These are phyloP conservation scores for Leptodontidium sp. DNA, from an alignment of 2,329 filamentous ascomycete species.

Conservation along the genomic window DNA sequence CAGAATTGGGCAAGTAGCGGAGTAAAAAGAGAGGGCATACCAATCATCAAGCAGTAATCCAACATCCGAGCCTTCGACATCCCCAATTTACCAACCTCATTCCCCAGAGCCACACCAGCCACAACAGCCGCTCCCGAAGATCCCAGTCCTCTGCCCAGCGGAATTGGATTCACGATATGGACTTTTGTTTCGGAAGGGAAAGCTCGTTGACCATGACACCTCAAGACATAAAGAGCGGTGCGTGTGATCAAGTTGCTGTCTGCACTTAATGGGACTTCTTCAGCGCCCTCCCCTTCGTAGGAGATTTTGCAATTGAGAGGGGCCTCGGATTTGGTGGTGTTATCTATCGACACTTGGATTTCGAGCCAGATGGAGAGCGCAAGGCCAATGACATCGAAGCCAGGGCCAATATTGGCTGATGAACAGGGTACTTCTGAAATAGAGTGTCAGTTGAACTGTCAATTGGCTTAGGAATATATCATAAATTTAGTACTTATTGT, in stretches of 20 bases:
- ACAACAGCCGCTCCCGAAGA: constrained; percentile 96
- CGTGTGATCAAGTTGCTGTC: constrained; percentile 92
- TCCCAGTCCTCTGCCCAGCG: constrained; percentile 89
- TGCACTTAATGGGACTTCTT: constrained; percentile 82
- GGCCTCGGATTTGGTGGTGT: constrained; percentile 57
- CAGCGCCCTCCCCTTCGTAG: constrained; percentile 79
- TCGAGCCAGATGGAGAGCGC: constrained; percentile 95
- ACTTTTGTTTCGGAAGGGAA: constrained; percentile 90
- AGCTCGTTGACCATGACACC: constrained; percentile 85
- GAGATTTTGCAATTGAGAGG: constrained; percentile 88
- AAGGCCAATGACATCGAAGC: constrained; percentile 97
- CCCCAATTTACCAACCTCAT: constrained; percentile 82
- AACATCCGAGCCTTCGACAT: constrained; percentile 84
- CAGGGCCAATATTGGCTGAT: constrained; percentile 96
- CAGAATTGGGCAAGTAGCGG: neutral
- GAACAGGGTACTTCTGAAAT: constrained; percentile 78
- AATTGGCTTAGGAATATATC: neutral
- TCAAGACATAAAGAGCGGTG: constrained; percentile 91
- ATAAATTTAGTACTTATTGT: constrained; percentile 27
- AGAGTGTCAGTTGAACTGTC: constrained; percentile 11
- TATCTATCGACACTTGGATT: constrained; percentile 76
- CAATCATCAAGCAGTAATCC: constrained; percentile 98
- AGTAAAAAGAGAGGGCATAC: constrained; percentile 52
- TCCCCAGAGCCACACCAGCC: constrained; percentile 90
- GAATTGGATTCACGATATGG: constrained; percentile 95